These are phyloP conservation scores for Porogramme epimiltina DNA, from an alignment of 1,284 basidiomycete genomes.

Conservation along the genomic window DNA sequence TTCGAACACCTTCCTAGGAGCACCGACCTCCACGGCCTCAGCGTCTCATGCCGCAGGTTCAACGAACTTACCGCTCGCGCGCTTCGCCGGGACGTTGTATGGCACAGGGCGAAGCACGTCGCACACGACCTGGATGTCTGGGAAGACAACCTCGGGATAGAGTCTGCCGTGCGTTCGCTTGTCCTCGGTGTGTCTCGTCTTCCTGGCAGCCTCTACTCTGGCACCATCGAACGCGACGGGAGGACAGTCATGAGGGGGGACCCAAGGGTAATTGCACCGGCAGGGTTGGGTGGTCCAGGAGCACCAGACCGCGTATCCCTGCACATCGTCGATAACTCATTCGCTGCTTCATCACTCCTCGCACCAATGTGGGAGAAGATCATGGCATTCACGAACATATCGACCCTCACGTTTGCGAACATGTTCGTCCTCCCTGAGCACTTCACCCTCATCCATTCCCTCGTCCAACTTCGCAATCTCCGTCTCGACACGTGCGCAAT, in stretches of 20 bases:
- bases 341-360: conserved; percentile 19
- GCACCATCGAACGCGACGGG: conserved; percentile 17
- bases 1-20: conserved; percentile 33
- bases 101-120: conserved; percentile 30
- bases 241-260: not conserved
- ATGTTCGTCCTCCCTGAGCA: conserved; percentile 36
- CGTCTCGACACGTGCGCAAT: conserved; percentile 38
- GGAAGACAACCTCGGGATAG: conserved; percentile 21
- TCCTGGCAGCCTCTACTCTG: conserved; percentile 17
- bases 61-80: conserved; percentile 32
- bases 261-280: too few relatives aligned
- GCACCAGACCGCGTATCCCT: too few relatives aligned
- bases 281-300: too few relatives aligned
- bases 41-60: conserved; percentile 26
- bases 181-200: conserved; percentile 24
- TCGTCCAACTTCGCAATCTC: conserved; percentile 36
- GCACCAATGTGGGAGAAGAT: conserved; percentile 32
- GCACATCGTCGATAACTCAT: not conserved
- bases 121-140: conserved; percentile 25
- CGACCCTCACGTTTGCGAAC: conserved; percentile 33
- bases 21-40: conserved; percentile 30
- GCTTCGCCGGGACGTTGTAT: conserved; percentile 39
- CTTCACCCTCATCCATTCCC: conserved; percentile 34
- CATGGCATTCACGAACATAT: conserved; percentile 33
- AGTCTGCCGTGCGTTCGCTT: conserved; percentile 23